Evolutionary conservation across 2,329 filamentous ascomycete species (phyloP).

Genomic region (Trichoderma aggressivum): DNA sequence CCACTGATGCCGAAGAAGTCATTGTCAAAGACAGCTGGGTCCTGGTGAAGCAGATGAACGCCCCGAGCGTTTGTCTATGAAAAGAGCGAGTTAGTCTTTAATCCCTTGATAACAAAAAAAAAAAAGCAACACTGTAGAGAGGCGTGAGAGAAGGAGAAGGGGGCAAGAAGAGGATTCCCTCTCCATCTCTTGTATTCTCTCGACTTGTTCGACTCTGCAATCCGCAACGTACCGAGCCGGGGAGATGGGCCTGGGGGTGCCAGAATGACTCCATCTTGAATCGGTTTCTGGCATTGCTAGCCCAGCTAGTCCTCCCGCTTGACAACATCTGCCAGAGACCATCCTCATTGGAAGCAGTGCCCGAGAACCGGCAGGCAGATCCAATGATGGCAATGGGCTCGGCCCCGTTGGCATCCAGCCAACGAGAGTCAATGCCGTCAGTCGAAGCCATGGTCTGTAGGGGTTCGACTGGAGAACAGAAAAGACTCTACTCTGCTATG

Average conservation of each 20-base stretch:
- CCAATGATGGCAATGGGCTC: constrained; percentile 44
- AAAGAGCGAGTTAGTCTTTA: neutral
- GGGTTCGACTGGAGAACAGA: neutral
- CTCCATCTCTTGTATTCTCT: neutral
- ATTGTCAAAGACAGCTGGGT: constrained; percentile 18
- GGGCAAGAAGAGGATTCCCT: neutral
- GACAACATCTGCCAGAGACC: constrained; percentile 37
- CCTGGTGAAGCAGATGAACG: constrained; percentile 14
- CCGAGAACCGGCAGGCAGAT: constrained; percentile 39
- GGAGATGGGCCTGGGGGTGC: constrained; percentile 16
- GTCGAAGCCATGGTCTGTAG: neutral
- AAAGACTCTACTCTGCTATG: neutral
- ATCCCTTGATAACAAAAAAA: neutral
- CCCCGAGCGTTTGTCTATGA: constrained; percentile 11
- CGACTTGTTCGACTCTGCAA: neutral
- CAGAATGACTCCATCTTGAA: constrained; percentile 20
- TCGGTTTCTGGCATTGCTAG: constrained; percentile 12
- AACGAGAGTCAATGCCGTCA: neutral
- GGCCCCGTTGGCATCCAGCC: constrained; percentile 10
- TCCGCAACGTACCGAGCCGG: constrained; percentile 11
- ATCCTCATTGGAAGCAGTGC: constrained; percentile 32
- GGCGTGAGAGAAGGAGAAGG: neutral
- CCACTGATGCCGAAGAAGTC: constrained; percentile 19
- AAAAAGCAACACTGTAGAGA: neutral
- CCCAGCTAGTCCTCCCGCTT: constrained; percentile 21